phyloP scores from a whole-genome alignment of 805 yeast species.

The Hanseniaspora lachancei region DNA sequence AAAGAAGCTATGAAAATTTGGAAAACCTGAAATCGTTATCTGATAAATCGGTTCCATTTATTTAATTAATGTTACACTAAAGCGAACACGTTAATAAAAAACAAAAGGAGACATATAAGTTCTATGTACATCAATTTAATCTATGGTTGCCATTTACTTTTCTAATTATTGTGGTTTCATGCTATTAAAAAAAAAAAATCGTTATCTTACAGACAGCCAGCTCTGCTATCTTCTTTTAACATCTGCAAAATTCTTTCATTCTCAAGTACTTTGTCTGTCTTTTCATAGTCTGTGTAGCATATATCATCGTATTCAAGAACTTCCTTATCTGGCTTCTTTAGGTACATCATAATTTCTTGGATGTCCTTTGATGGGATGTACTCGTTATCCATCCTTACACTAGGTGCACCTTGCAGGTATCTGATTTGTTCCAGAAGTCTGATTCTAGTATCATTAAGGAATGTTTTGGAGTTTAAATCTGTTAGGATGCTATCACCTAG shows the following conservation, averaged over 20 bases:
- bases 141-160: background rate
- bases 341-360: slow-evolving; percentile 21
- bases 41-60: slow-evolving; percentile 9
- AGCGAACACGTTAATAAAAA: background rate
- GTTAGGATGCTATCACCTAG: slow-evolving; percentile 33
- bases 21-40: background rate
- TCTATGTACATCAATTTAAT: background rate
- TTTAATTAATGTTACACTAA: background rate
- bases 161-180: no score
- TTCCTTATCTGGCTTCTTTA: slow-evolving; percentile 34
- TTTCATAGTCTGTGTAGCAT: slow-evolving; percentile 24
- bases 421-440: slow-evolving; percentile 71
- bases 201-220: slow-evolving; percentile 16
- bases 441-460: slow-evolving; percentile 63
- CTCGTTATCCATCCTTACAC: slow-evolving; percentile 75
- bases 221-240: slow-evolving; percentile 30
- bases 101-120: background rate
- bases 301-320: slow-evolving; percentile 19
- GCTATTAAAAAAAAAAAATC: background rate
- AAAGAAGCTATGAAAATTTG: background rate
- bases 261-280: slow-evolving; percentile 24
- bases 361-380: slow-evolving; percentile 55
- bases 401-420: slow-evolving; percentile 79
- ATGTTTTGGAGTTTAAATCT: slow-evolving; percentile 65
- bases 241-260: slow-evolving; percentile 29